These are phyloP conservation scores for Mycena alexandri DNA, from an alignment of 768 basidiomycete species.

Conservation along the genomic window DNA sequence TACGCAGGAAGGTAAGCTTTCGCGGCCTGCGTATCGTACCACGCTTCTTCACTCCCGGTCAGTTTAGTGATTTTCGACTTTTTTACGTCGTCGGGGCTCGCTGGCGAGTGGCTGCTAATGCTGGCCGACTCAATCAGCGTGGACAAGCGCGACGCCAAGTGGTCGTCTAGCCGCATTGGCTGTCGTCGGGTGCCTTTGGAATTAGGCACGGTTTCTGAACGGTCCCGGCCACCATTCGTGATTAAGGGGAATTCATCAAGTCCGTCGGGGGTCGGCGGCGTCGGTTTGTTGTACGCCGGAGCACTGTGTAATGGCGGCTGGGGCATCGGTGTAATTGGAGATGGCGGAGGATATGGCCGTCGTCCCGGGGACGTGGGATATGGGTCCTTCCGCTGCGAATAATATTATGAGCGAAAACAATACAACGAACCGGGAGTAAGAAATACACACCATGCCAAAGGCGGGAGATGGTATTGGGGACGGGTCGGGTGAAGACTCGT, in stretches of 20 bases:
- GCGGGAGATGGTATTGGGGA: constrained; percentile 31
- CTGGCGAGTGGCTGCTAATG: constrained; percentile 47
- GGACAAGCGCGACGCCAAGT: constrained; percentile 48
- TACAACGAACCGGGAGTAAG: background rate
- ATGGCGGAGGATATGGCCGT: constrained; percentile 52
- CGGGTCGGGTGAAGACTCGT: constrained; percentile 40
- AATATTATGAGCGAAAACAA: constrained; percentile 21
- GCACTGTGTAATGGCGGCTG: constrained; percentile 46
- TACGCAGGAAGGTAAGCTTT: constrained; percentile 65
- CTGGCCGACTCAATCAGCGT: constrained; percentile 53
- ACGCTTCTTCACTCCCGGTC: constrained; percentile 57
- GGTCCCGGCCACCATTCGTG: constrained; percentile 37
- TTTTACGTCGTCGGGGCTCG: constrained; percentile 37
- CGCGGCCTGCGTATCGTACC: constrained; percentile 52
- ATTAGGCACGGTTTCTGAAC: constrained; percentile 45
- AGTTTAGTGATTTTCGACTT: constrained; percentile 54
- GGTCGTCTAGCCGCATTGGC: constrained; percentile 56
- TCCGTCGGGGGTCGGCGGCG: constrained; percentile 47
- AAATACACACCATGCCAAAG: constrained; percentile 12
- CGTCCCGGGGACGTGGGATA: constrained; percentile 34
- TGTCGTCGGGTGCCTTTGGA: constrained; percentile 51
- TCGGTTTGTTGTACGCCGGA: constrained; percentile 50
- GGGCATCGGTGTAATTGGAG: constrained; percentile 55
- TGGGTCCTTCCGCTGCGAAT: constrained; percentile 15
- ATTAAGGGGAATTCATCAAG: constrained; percentile 32